phyloP scores from a whole-genome alignment of 768 basidiomycete genomes.

The Cyclocybe cylindracea region DNA sequence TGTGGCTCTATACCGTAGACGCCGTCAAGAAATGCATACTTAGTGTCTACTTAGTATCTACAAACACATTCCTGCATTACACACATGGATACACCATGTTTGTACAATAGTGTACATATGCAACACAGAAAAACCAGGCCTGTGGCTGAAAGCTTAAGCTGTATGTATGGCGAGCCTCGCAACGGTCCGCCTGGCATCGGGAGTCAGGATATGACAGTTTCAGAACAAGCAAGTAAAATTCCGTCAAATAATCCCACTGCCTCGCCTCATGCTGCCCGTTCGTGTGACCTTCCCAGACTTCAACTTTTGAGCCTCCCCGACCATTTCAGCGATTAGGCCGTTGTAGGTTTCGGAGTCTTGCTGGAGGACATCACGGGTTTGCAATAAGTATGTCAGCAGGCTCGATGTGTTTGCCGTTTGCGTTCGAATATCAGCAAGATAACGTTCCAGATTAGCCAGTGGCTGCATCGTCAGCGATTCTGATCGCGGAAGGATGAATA shows the following conservation, averaged over 20 bases:
- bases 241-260: conserved; percentile 42
- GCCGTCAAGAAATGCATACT: too few relatives aligned
- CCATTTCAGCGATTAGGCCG: conserved; percentile 86
- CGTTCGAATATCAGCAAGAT: conserved; percentile 64
- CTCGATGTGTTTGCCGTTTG: conserved; percentile 78
- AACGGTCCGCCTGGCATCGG: too few relatives aligned
- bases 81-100: too few relatives aligned
- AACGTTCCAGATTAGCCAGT: conserved; percentile 61
- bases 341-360: conserved; percentile 92
- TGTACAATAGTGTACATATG: too few relatives aligned
- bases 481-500: conserved; percentile 26
- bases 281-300: conserved; percentile 60
- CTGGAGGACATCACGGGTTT: conserved; percentile 78
- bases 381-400: conserved; percentile 79
- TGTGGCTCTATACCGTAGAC: too few relatives aligned
- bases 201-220: too few relatives aligned
- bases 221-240: not conserved
- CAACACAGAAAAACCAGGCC: too few relatives aligned
- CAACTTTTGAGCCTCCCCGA: conserved; percentile 87
- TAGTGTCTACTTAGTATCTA: too few relatives aligned
- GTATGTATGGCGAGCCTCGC: too few relatives aligned
- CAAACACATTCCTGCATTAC: too few relatives aligned
- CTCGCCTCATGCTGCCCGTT: conserved; percentile 43
- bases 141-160: too few relatives aligned
- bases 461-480: conserved; percentile 76